These are phyloP conservation scores for Vitis labrusca DNA, from an alignment of 164 flowering plant species.

Conservation along the genomic window DNA sequence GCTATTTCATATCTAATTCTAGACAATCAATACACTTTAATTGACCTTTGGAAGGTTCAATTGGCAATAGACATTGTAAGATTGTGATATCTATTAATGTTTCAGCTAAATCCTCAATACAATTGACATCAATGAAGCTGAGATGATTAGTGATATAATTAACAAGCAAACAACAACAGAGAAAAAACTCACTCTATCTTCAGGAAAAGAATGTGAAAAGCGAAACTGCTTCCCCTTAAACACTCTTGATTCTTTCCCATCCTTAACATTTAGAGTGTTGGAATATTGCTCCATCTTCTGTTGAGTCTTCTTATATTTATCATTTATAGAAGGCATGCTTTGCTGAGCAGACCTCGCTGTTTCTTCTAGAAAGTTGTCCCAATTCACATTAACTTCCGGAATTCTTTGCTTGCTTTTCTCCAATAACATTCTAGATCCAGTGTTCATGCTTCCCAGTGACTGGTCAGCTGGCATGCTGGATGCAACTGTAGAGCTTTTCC, in stretches of 20 bases:
- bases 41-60: too few relatives aligned
- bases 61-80: too few relatives aligned
- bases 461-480: slow-evolving; percentile 26
- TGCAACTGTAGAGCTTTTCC: slow-evolving; percentile 22
- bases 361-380: slow-evolving; percentile 18
- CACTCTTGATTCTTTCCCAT: slow-evolving; percentile 35
- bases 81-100: too few relatives aligned
- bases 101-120: background rate
- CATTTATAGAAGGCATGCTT: slow-evolving; percentile 14
- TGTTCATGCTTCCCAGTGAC: slow-evolving; percentile 10
- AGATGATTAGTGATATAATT: background rate
- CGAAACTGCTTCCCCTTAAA: slow-evolving; percentile 62
- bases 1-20: background rate
- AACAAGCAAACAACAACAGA: background rate
- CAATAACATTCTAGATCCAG: slow-evolving; percentile 25
- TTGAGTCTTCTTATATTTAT: slow-evolving; percentile 18
- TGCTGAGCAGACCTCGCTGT: slow-evolving; percentile 14
- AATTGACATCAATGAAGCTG: background rate
- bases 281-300: slow-evolving; percentile 26
- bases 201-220: slow-evolving; percentile 80
- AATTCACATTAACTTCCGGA: slow-evolving; percentile 19
- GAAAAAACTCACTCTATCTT: slow-evolving; percentile 59
- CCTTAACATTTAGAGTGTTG: slow-evolving; percentile 16
- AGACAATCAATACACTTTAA: too few relatives aligned
- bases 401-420: slow-evolving; percentile 35